A percentile compares a stretch with the other conserved stretches of the same genome.
phyloP scores from a whole-genome alignment of 1,139 yeast species.

The Yamadazyma sp. region DNA sequence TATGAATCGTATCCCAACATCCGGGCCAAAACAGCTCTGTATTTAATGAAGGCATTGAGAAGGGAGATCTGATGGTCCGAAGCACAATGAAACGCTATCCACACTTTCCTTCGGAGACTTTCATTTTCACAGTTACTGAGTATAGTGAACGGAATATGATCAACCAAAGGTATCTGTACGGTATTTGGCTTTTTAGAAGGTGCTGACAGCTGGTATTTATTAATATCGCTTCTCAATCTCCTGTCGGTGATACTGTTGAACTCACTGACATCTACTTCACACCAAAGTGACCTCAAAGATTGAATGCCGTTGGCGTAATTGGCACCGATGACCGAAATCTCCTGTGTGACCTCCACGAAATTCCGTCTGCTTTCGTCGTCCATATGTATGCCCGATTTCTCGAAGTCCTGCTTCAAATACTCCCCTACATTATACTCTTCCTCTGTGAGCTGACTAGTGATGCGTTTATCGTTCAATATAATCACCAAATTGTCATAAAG shows the following conservation, averaged over 20 bases:
- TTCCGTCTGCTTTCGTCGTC: constrained; percentile 62
- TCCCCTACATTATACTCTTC: constrained; percentile 87
- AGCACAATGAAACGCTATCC: constrained; percentile 72
- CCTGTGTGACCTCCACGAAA: constrained; percentile 79
- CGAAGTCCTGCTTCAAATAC: constrained; percentile 79
- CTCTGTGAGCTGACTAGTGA: constrained; percentile 42
- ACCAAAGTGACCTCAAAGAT: constrained; percentile 41
- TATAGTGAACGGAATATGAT: constrained; percentile 66
- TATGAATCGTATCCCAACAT: constrained; percentile 72
- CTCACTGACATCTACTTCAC: constrained; percentile 32
- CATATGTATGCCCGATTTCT: constrained; percentile 87
- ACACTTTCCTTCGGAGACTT: constrained; percentile 61
- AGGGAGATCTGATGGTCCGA: constrained; percentile 57
- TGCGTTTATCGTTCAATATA: constrained; percentile 47
- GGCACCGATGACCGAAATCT: constrained; percentile 81
- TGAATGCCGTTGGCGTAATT: constrained; percentile 64
- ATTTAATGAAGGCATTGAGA: constrained; percentile 58
- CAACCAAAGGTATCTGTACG: constrained; percentile 59
- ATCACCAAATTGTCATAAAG: constrained; percentile 59
- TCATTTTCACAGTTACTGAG: constrained; percentile 60
- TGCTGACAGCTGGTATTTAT: constrained; percentile 24
- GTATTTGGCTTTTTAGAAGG: constrained; percentile 14
- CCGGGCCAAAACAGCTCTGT: constrained; percentile 70
- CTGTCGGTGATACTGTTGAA: constrained; percentile 28
- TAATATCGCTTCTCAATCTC: constrained; percentile 26